These are phyloP conservation scores for Yamadazyma atmosphaerica DNA, from an alignment of 1,139 yeast species.

Conservation along the genomic window DNA sequence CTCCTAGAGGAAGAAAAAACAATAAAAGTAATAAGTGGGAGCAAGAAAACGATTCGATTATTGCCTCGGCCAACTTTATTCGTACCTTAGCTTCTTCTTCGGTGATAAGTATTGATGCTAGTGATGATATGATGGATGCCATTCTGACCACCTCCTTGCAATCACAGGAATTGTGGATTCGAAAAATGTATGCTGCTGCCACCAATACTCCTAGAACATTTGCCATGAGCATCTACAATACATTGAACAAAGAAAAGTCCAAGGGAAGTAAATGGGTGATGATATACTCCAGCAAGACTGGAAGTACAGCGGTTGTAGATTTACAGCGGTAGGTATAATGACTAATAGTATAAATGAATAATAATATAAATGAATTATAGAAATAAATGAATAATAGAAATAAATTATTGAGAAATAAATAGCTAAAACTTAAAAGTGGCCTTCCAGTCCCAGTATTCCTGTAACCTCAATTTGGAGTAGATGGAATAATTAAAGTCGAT, in stretches of 20 bases:
- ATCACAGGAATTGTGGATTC: conserved; percentile 85
- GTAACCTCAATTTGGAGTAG: conserved; percentile 59
- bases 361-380: neutral
- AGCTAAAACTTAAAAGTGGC: conserved; percentile 9
- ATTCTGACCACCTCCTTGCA: conserved; percentile 72
- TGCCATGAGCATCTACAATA: conserved; percentile 67
- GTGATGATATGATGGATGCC: conserved; percentile 84
- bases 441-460: conserved; percentile 76
- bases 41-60: conserved; percentile 68
- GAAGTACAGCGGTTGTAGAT: conserved; percentile 66
- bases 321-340: conserved; percentile 47
- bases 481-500: conserved; percentile 73
- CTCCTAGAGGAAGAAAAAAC: conserved; percentile 68
- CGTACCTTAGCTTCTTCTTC: conserved; percentile 63
- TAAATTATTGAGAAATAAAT: neutral
- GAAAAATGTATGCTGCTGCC: conserved; percentile 73
- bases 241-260: conserved; percentile 68
- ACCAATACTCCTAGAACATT: conserved; percentile 68
- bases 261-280: conserved; percentile 76
- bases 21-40: conserved; percentile 83
- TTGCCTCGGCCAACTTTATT: conserved; percentile 57
- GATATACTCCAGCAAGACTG: conserved; percentile 71
- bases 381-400: conserved; percentile 2
- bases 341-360: conserved; percentile 2
- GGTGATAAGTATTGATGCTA: conserved; percentile 70